Conservation (phyloP, 768 basidiomycete species). For the Trametes meyenii region DNA sequence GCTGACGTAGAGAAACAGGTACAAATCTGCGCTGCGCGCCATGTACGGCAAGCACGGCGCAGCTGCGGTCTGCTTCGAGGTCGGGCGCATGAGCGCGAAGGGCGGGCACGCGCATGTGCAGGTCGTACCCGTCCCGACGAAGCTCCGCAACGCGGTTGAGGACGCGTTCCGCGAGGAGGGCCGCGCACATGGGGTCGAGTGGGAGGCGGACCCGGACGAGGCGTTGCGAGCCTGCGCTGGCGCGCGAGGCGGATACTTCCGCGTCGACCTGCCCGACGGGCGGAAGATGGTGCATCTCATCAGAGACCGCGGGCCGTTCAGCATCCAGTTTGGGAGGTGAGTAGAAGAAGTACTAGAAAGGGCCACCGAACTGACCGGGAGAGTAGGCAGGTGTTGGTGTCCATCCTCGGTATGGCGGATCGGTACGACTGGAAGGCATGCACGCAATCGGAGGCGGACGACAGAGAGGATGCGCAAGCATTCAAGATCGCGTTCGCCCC, state of each 20-base stretch:
- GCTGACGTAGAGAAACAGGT: constrained; percentile 45
- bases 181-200: constrained; percentile 64
- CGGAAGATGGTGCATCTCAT: constrained; percentile 85
- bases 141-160: constrained; percentile 64
- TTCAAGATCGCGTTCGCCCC: constrained; percentile 85
- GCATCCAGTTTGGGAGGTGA: constrained; percentile 93
- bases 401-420: constrained; percentile 73
- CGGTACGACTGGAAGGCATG: constrained; percentile 94
- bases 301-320: constrained; percentile 76
- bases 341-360: constrained; percentile 27
- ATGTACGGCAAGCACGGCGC: constrained; percentile 73
- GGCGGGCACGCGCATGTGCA: constrained; percentile 97
- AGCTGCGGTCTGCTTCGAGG: constrained; percentile 82
- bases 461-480: constrained; percentile 76
- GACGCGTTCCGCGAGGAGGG: constrained; percentile 75
- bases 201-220: constrained; percentile 69
- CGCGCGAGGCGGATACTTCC: constrained; percentile 79
- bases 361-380: constrained; percentile 9
- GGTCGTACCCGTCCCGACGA: constrained; percentile 74
- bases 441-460: constrained; percentile 79
- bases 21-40: constrained; percentile 72
- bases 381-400: constrained; percentile 76
- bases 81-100: constrained; percentile 78
- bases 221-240: constrained; percentile 55
- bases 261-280: constrained; percentile 87